Evolutionary conservation across 2,329 filamentous ascomycete species (phyloP), one percentile per base, ranked within the genome.

Genomic region (Colletotrichum musicola): DNA sequence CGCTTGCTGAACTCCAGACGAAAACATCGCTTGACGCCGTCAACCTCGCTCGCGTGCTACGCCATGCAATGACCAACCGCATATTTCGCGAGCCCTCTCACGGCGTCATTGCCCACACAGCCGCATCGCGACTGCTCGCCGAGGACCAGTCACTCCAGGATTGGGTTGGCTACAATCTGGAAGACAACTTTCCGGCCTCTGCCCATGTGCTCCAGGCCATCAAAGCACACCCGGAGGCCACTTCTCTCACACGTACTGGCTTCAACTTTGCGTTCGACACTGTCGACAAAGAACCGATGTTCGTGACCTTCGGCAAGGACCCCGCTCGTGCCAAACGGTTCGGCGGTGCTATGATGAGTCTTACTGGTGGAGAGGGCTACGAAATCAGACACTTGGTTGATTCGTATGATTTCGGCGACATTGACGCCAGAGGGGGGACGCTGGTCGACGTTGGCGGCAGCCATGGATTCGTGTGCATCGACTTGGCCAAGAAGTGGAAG

Each of bases 391-490:
- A 88, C 71, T 79, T 90, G 10, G 80, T 88, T 2, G 77, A 86
- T 44, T 84, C 83, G 50, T 89, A 86, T 72, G 84, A 89, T 72
- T 85, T 90, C 72, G 76, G 80, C 1, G 80, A 79, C 1, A 75
- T 89, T 1, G 80, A 87, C 58, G 76, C 76, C 0, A 73, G 67
- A 1, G 76, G 77, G 5, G 87, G 83, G 3, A 86, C 81, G 0
- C 77, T 90, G 46, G 86, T 90, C 4, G 88, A 91, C 62, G 73
- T 89, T 14, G 88, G 89, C 10, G 88, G 89, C 2, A 86, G 84
- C 18, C 85, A 86, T 60, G 89, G 89, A 0, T 86, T 88, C 54
- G 84, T 86, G n/a, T 84, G 81, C 54, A 80, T 86, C n/a, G 85
- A 84, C 4, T 77, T 90, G 50, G 88, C 86, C 2, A 79, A 80